These are phyloP conservation scores for Silene conica DNA, from an alignment of 148 eudicot species.

Conservation along the genomic window DNA sequence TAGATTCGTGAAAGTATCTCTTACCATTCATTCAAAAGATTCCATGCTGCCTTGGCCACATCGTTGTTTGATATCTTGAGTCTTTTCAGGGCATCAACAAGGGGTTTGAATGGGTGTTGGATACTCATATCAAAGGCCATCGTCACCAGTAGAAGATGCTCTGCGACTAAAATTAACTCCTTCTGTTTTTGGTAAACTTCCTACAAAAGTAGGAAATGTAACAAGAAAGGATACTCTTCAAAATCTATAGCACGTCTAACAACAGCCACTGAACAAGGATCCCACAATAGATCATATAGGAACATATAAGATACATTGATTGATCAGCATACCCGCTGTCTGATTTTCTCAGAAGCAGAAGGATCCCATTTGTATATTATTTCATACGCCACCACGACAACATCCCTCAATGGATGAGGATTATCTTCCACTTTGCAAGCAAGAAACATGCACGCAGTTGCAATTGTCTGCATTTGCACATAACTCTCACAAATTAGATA, in stretches of 20 bases:
- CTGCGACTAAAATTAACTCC: constrained; percentile 50
- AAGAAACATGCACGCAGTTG: constrained; percentile 67
- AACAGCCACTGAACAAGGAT: not conserved
- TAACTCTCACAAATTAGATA: not conserved
- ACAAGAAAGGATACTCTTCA: constrained; percentile 13
- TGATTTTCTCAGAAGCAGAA: constrained; percentile 57
- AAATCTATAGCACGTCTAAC: constrained; percentile 1
- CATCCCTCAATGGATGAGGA: constrained; percentile 47
- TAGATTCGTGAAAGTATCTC: not conserved
- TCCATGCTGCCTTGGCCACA: constrained; percentile 71
- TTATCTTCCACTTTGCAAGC: constrained; percentile 73
- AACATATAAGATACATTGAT: not conserved
- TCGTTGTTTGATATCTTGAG: constrained; percentile 52
- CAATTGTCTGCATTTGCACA: constrained; percentile 49
- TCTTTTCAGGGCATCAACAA: constrained; percentile 61
- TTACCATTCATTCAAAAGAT: constrained; percentile 75
- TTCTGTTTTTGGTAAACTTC: constrained; percentile 60
- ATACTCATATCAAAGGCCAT: constrained; percentile 64
- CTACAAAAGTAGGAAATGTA: constrained; percentile 30
- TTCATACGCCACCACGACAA: constrained; percentile 61
- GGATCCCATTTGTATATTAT: constrained; percentile 64
- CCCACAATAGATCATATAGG: not conserved
- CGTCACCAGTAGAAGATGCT: constrained; percentile 52
- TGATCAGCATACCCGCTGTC: constrained; percentile 48
- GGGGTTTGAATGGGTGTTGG: constrained; percentile 67